Evolutionary conservation across 257 asterid genomes (phyloP).

Genomic region (Solanum piurae): DNA sequence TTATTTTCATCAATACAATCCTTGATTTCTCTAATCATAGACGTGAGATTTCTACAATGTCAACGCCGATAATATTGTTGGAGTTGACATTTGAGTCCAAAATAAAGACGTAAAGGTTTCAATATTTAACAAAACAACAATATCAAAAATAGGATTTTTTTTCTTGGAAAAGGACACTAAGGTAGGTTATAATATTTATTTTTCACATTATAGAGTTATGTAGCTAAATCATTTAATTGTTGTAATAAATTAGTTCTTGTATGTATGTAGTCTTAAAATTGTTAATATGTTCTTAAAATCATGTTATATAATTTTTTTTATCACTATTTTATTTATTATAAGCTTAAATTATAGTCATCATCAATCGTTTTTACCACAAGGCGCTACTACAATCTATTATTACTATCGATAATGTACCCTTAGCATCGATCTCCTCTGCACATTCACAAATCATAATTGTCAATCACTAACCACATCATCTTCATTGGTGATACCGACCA

Average conservation of each 20-base stretch:
- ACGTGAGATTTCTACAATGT: too few relatives aligned
- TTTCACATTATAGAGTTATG: not conserved
- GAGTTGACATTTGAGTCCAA: not conserved
- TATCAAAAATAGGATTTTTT: not conserved
- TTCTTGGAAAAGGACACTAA: not conserved
- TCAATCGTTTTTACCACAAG: not conserved
- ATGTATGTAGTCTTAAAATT: too few relatives aligned
- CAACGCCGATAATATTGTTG: not conserved
- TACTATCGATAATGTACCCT: not conserved
- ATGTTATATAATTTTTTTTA: not conserved
- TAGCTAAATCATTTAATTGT: not conserved
- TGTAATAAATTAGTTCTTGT: too few relatives aligned
- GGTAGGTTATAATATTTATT: not conserved
- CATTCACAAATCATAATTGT: not conserved
- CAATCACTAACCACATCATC: not conserved
- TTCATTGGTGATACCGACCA: not conserved
- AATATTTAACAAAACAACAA: not conserved
- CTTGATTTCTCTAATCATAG: too few relatives aligned
- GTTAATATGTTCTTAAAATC: too few relatives aligned
- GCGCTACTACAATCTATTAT: not conserved
- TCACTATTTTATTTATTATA: not conserved
- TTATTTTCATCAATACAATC: too few relatives aligned
- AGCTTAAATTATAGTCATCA: not conserved
- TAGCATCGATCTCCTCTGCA: too few relatives aligned
- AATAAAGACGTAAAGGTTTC: not conserved